Percentiles rank a stretch among this genome's conserved stretches.
phyloP scores from a whole-genome alignment of 2,329 filamentous ascomycete species.

The Trichoderma sp. region DNA sequence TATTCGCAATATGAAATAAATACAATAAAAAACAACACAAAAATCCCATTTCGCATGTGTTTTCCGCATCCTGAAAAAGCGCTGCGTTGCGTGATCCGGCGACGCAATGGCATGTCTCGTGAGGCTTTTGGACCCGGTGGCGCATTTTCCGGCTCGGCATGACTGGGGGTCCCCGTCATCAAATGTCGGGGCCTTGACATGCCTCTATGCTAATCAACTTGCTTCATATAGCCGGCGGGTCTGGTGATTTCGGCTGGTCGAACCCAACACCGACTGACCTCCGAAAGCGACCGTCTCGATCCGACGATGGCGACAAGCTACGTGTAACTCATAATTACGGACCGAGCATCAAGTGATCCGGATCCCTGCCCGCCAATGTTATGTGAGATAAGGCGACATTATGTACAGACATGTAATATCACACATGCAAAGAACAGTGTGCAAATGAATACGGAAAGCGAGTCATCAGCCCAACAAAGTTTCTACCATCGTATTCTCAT shows the following conservation, averaged over 20 bases:
- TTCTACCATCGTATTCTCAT: neutral
- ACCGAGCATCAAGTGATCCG: neutral
- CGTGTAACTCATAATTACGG: neutral
- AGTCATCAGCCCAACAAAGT: neutral
- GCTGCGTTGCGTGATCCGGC: neutral
- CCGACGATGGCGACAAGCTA: neutral
- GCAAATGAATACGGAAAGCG: neutral
- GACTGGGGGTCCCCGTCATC: neutral
- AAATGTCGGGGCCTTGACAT: neutral
- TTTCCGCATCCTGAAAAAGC: neutral
- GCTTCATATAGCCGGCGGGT: slow-evolving; percentile 3
- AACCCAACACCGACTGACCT: slow-evolving; percentile 10
- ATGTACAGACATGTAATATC: neutral
- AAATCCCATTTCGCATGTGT: neutral
- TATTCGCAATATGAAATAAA: neutral
- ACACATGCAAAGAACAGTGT: neutral
- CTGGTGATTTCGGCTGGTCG: slow-evolving; percentile 9
- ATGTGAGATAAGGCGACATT: neutral
- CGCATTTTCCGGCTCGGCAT: neutral
- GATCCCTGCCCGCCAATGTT: neutral
- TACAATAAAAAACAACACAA: neutral
- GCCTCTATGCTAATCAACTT: neutral
- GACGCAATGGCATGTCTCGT: neutral
- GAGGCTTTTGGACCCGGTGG: neutral
- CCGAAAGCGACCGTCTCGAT: neutral